Evolutionary conservation across 139 green algal genomes (phyloP).

Genomic region (Tetradesmus obliquus): DNA sequence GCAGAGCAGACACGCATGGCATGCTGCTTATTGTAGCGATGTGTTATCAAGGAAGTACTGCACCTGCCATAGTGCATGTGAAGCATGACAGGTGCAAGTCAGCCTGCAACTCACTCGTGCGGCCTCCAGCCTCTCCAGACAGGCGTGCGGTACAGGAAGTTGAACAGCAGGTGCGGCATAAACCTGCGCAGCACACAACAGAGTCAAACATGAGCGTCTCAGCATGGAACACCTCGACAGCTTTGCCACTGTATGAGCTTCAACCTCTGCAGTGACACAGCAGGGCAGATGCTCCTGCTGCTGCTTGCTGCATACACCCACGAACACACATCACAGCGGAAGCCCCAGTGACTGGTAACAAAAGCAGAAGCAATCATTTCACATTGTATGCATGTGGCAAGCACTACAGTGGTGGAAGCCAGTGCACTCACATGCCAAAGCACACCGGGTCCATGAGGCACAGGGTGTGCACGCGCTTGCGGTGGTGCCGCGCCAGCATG

Average conservation of each 20-base stretch:
- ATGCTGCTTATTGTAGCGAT: no score
- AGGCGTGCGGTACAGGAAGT: conserved; percentile 46
- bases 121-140: not conserved
- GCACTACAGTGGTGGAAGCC: not conserved
- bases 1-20: not conserved
- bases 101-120: conserved; percentile 12
- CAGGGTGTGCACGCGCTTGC: conserved; percentile 54
- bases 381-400: not conserved
- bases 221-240: not conserved
- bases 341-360: no score
- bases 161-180: conserved; percentile 48
- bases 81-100: not conserved
- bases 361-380: no score
- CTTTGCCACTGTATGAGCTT: no score
- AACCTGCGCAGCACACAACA: not conserved
- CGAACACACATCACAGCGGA: no score
- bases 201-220: not conserved
- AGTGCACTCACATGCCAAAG: conserved; percentile 67
- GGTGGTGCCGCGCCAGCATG: conserved; percentile 55
- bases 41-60: no score
- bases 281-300: no score
- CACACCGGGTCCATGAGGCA: conserved; percentile 73
- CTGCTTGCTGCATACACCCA: no score
- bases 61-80: not conserved
- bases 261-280: no score